phyloP scores from a whole-genome alignment of 225 moss, liverwort and hornwort genomes.

The Asterella californica region DNA sequence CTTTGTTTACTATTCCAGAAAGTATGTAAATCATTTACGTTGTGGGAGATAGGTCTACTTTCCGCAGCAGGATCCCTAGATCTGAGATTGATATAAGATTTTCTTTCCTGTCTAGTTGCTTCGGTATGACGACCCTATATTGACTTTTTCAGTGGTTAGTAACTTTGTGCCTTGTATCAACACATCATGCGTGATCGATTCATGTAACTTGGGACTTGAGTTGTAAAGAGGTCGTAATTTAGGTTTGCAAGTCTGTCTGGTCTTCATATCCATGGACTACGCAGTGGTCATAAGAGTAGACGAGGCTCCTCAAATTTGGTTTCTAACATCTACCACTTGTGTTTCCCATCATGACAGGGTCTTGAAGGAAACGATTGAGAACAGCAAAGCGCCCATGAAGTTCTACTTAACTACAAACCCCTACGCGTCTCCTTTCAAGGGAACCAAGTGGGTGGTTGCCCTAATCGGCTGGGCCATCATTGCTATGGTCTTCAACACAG shows the following conservation, averaged over 20 bases:
- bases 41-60: not conserved
- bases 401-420: conserved; percentile 26
- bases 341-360: conserved; percentile 21
- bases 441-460: conserved; percentile 37
- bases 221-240: not conserved
- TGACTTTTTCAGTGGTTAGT: no score
- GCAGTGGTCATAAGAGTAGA: not conserved
- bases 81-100: not conserved
- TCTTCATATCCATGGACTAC: not conserved
- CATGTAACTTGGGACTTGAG: no score
- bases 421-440: conserved; percentile 45
- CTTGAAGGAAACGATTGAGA: conserved; percentile 27
- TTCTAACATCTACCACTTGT: not conserved
- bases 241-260: no score
- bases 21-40: conserved; percentile 31
- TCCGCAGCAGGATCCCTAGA: not conserved
- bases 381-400: conserved; percentile 19
- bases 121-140: no score
- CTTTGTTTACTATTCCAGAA: conserved; percentile 74
- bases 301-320: not conserved
- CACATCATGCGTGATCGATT: no score
- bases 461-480: conserved; percentile 39
- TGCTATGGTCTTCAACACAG: conserved; percentile 38
- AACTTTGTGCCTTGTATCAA: no score
- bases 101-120: not conserved